Conservation (phyloP, 345 rosid genomes). For the Erodium maritimum region DNA sequence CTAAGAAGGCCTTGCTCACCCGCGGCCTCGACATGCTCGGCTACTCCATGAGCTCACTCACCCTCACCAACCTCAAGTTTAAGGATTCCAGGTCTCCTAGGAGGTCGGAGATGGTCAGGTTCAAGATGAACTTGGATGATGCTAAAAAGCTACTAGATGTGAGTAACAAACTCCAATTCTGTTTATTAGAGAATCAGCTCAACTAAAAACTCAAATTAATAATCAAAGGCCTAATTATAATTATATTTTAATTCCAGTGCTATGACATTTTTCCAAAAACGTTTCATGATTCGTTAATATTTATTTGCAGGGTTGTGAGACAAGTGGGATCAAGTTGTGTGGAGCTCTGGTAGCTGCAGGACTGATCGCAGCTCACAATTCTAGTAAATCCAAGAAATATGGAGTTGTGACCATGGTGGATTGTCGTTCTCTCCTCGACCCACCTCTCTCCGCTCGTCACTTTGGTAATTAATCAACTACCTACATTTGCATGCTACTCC, state of each 20-base stretch:
- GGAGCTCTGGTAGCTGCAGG: constrained; percentile 31
- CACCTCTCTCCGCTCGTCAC: constrained; percentile 35
- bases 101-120: constrained; percentile 42
- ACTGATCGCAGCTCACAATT: constrained; percentile 21
- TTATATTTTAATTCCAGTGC: too few species aligned
- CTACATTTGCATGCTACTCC: too few species aligned
- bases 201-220: neutral
- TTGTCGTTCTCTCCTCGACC: constrained; percentile 59
- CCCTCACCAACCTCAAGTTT: constrained; percentile 51
- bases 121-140: constrained; percentile 34
- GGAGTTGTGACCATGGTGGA: constrained; percentile 35
- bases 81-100: constrained; percentile 33
- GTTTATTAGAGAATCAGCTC: too few species aligned
- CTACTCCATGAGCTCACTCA: constrained; percentile 65
- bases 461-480: constrained; percentile 31
- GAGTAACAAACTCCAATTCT: too few species aligned
- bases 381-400: constrained; percentile 24
- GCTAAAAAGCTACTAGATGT: constrained; percentile 49
- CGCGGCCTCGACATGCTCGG: constrained; percentile 86
- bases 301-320: constrained; percentile 23
- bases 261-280: too few species aligned
- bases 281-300: too few species aligned
- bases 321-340: constrained; percentile 25
- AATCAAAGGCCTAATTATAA: too few species aligned
- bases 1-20: constrained; percentile 62